These are phyloP conservation scores for Trypethelium eluteriae DNA, from an alignment of 495 filamentous ascomycete species.

Conservation along the genomic window DNA sequence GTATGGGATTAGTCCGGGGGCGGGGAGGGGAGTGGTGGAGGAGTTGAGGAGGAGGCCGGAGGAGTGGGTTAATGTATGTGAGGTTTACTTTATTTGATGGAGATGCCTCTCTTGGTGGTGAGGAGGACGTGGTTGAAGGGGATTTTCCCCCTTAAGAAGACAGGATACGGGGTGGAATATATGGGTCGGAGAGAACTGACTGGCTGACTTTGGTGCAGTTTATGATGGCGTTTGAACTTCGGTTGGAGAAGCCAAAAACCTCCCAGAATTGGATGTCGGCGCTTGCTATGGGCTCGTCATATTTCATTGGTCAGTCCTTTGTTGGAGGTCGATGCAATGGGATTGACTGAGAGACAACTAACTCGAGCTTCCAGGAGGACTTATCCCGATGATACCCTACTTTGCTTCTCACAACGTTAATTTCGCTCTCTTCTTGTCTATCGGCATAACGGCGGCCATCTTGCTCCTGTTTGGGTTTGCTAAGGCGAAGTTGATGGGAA, in stretches of 20 bases:
- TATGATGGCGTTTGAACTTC: conserved; percentile 50
- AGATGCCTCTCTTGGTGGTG: background rate
- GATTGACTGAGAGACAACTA: conserved; percentile 2
- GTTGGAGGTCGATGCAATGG: background rate
- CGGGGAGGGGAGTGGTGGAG: conserved; percentile 35
- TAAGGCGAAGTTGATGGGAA: conserved; percentile 35
- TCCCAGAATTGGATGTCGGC: conserved; percentile 43
- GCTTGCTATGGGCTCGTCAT: conserved; percentile 45
- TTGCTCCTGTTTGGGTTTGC: conserved; percentile 48
- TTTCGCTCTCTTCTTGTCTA: conserved; percentile 43
- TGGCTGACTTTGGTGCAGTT: conserved; percentile 29
- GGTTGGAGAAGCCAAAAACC: conserved; percentile 39
- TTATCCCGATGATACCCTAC: conserved; percentile 53
- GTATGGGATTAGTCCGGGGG: conserved; percentile 37
- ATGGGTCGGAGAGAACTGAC: no score
- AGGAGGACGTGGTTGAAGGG: background rate
- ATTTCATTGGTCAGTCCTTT: conserved; percentile 42
- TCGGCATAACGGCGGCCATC: conserved; percentile 45
- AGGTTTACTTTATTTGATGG: background rate
- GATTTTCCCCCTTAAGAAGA: background rate
- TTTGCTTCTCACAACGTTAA: conserved; percentile 41
- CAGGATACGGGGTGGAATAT: background rate
- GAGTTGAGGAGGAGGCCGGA: conserved; percentile 37
- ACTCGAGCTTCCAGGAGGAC: conserved; percentile 35
- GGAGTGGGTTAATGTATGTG: conserved; percentile 39